Base-by-base conservation (phyloP, 1,284 basidiomycete genomes). In the Tilletia setariae region DNA sequence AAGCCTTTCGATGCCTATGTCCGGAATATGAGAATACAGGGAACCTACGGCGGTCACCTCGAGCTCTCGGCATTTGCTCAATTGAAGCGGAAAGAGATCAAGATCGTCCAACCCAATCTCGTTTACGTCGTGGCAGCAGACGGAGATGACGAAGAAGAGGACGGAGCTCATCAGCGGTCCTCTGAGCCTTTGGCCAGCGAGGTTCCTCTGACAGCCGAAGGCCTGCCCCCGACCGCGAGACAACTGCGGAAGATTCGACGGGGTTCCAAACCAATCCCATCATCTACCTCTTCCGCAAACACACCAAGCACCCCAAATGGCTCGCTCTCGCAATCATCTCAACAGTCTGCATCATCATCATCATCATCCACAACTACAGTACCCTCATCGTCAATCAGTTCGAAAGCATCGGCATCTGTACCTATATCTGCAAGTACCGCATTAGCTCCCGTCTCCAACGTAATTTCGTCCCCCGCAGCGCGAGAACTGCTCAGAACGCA, bases 31-130 rank as follows among this genome's bases (percentile, higher is more conserved):
- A 72, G 83, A 44, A 72, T 76, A 49, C 69, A 79, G 89, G 92
- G 89, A 32, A 93, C 92, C 0, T 95, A 94, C 74, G 93, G 92
- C 47, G 93, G 92, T 0, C 92, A 95, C 83, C 87, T 95, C 75
- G 93, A 95, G 81, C 86, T 95, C 9, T 90, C 90, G 16, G 92
- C 92, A 0, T 95, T 94, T 81, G 90, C 93, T 1, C 91, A 93
- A 74, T 87, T 92, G 84, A 87, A 86, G 67, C 85, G 85, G 64
- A 87, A 90, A 53, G 88, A 91, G 76, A 90, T 95, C 82, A 94
- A 94, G 84, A 92, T 95, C 70, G 88, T 94, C 66, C 93, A 95
- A 78, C 93, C 93, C 0, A 92, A 91, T 69, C 59, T 84, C 75
- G 64, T 80, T 69, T 68, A 84, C 76, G 47, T 80, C 47, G 69